Evolutionary conservation across 352 stramenopile species (phyloP).

Genomic region (Vaucheria bursata): DNA sequence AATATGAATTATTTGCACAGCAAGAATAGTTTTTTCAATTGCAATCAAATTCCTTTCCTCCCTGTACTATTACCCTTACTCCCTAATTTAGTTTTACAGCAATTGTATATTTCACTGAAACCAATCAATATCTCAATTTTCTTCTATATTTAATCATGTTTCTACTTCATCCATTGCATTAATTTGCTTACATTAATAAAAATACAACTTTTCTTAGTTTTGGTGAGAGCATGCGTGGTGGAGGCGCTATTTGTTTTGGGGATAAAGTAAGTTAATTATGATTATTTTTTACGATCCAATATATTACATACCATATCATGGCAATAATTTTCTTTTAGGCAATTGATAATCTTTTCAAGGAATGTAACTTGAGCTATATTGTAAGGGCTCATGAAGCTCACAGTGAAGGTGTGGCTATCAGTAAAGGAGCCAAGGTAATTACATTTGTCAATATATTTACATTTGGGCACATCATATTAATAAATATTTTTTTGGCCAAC

Average conservation of each 20-base stretch:
- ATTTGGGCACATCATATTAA: neutral
- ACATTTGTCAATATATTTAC: no score
- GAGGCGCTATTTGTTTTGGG: conserved; percentile 77
- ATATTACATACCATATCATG: neutral
- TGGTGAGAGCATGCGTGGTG: conserved; percentile 68
- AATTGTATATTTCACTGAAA: neutral
- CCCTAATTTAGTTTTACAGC: neutral
- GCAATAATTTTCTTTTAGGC: no score
- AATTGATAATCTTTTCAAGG: conserved; percentile 55
- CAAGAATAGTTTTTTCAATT: neutral
- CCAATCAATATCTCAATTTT: neutral
- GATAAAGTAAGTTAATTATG: conserved; percentile 50
- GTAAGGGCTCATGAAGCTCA: conserved; percentile 79
- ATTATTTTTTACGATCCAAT: neutral
- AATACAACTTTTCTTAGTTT: conserved; percentile 51
- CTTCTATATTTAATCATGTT: neutral
- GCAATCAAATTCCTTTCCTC: neutral
- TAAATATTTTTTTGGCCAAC: no score
- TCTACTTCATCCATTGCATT: neutral
- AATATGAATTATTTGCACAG: neutral
- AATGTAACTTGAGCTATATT: conserved; percentile 71
- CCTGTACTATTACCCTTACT: no score
- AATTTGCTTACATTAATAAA: neutral
- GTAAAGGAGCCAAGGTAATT: conserved; percentile 69
- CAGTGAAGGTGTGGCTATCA: conserved; percentile 70